Evolutionary conservation across 2,329 filamentous ascomycete genomes (phyloP).

Genomic region (Verticillium klebahnii): DNA sequence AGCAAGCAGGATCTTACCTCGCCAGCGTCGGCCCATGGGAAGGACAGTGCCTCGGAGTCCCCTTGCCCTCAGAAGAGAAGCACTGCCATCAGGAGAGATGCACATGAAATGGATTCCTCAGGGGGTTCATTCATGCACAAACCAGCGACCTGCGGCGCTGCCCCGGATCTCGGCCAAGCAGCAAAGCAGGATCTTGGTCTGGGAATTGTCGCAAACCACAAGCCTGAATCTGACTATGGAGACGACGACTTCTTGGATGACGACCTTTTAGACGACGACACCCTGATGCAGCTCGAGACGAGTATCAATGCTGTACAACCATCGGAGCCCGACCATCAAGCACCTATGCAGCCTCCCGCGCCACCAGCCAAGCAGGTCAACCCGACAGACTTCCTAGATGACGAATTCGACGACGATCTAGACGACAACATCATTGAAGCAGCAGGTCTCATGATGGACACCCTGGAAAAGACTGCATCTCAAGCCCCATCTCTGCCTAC

Average conservation of each 20-base stretch:
- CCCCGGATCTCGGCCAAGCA: not conserved
- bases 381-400: constrained; percentile 55
- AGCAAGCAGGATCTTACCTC: constrained; percentile 36
- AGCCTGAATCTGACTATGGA: constrained; percentile 43
- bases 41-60: constrained; percentile 21
- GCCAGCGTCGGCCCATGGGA: not conserved
- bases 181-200: not conserved
- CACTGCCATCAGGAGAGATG: not conserved
- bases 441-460: not conserved
- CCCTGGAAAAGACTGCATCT: not conserved
- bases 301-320: constrained; percentile 27
- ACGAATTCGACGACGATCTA: constrained; percentile 47
- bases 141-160: not conserved
- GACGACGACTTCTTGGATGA: constrained; percentile 53
- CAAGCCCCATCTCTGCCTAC: not conserved
- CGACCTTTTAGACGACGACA: constrained; percentile 52
- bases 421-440: constrained; percentile 71
- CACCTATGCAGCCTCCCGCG: not conserved
- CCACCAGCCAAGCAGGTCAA: not conserved
- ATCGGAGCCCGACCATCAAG: not conserved
- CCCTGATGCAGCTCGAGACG: constrained; percentile 49
- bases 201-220: constrained; percentile 1
- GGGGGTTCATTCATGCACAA: not conserved
- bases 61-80: constrained; percentile 39
- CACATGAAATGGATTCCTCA: not conserved